Conservation (phyloP, 129 eudicot genomes). For the Gnaphalium uliginosum region DNA sequence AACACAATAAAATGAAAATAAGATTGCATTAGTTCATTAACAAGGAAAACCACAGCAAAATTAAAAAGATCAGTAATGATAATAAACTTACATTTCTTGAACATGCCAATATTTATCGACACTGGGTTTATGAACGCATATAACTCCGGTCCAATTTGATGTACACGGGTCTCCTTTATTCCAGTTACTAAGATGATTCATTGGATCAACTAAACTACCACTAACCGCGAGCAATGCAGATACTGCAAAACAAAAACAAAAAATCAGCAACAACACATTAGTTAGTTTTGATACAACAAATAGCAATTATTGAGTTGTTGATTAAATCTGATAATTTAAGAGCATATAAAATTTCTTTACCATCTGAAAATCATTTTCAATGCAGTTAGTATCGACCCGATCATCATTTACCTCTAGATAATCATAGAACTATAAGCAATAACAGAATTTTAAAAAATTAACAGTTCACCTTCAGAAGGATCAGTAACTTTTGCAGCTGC, state of each 20-base stretch:
- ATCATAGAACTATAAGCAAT: not conserved
- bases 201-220: constrained; percentile 51
- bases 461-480: constrained; percentile 54
- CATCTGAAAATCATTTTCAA: not conserved
- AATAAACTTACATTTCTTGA: constrained; percentile 59
- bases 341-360: too few species aligned
- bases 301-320: not conserved
- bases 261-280: not conserved
- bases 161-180: constrained; percentile 73
- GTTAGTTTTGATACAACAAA: not conserved
- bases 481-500: constrained; percentile 48
- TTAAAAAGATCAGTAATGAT: not conserved
- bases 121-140: constrained; percentile 40
- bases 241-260: constrained; percentile 31
- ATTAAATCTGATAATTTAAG: too few species aligned
- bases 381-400: not conserved
- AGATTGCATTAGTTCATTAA: not conserved
- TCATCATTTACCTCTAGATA: not conserved
- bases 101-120: constrained; percentile 64
- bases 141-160: constrained; percentile 78
- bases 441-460: not conserved
- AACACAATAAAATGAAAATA: constrained; percentile 6
- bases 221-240: constrained; percentile 62
- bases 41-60: not conserved
- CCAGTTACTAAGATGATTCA: constrained; percentile 59